Percentiles rank a stretch among this genome's conserved stretches.
Conservation (phyloP, 75 land plant genomes). For the Pinus taeda region DNA sequence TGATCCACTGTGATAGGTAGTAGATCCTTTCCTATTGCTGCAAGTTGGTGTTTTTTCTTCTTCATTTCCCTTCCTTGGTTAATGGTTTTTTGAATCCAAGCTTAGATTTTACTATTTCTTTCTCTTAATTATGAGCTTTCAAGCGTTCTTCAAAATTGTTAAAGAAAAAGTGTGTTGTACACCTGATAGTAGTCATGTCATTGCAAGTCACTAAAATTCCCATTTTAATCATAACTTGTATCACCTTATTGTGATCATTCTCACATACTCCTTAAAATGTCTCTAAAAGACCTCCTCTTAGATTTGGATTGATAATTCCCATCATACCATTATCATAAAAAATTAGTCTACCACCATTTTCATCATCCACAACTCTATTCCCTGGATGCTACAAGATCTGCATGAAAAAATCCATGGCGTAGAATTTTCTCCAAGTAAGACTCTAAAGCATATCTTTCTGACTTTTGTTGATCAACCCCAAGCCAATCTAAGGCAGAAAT, state of each 20-base stretch:
- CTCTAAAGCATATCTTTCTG: conserved; percentile 82
- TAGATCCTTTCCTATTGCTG: conserved; percentile 99
- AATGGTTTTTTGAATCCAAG: conserved; percentile 84
- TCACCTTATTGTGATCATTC: conserved; percentile 41
- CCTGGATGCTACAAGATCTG: conserved; percentile 74
- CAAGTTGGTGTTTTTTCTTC: conserved; percentile 93
- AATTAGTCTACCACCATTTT: too few species aligned
- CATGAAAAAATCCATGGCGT: conserved; percentile 99
- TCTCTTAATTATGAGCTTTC: conserved; percentile 79
- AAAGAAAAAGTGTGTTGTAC: conserved; percentile 93
- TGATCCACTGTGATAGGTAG: conserved; percentile 95
- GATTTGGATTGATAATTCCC: too few species aligned
- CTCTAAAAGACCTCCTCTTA: too few species aligned
- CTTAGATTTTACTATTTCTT: conserved; percentile 61
- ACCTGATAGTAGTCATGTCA: conserved; percentile 94
- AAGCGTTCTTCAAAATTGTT: conserved; percentile 96
- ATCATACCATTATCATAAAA: too few species aligned
- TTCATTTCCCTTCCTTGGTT: conserved; percentile 69
- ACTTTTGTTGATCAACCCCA: too few species aligned
- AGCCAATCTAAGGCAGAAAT: too few species aligned
- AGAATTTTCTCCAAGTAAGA: conserved; percentile 98
- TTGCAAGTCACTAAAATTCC: conserved; percentile 97
- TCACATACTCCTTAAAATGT: too few species aligned
- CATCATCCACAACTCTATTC: too few species aligned
- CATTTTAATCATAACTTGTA: conserved; percentile 97